Evolutionary conservation across 140 eudicot genomes (phyloP).

Genomic region (Flaveria floridana): DNA sequence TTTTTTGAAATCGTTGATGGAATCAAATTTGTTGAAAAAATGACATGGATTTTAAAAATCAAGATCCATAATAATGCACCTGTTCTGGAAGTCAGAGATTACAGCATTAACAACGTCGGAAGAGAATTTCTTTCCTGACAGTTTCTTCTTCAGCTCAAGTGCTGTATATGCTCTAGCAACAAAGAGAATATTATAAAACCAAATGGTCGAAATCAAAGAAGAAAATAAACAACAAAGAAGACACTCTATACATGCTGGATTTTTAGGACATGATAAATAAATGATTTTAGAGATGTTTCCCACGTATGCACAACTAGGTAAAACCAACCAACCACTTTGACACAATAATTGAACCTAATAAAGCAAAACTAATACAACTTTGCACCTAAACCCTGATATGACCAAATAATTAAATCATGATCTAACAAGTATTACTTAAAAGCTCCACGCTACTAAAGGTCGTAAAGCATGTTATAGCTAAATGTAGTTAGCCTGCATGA

Average conservation of each 20-base stretch:
- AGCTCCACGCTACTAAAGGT: background rate
- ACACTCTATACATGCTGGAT: background rate
- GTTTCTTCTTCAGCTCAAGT: conserved; percentile 68
- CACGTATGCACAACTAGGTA: background rate
- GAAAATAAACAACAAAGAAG: background rate
- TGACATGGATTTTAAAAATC: background rate
- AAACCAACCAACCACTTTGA: background rate
- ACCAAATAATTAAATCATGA: conserved; percentile 16
- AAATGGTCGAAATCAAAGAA: background rate
- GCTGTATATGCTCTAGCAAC: conserved; percentile 63
- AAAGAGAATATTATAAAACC: conserved; percentile 15
- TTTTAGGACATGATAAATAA: background rate
- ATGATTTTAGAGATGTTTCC: background rate
- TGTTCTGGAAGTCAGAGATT: conserved; percentile 64
- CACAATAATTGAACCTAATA: background rate
- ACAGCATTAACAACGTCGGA: conserved; percentile 53
- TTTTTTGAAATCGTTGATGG: background rate
- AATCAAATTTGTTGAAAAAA: background rate
- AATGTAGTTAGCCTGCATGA: conserved; percentile 17
- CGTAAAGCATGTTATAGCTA: background rate
- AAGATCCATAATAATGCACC: conserved; percentile 42
- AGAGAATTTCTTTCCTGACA: conserved; percentile 52
- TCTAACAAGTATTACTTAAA: background rate
- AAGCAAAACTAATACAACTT: background rate
- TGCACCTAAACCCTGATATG: background rate